Conservation (phyloP, 2,329 filamentous ascomycete genomes). For the Cercospora beticola region DNA sequence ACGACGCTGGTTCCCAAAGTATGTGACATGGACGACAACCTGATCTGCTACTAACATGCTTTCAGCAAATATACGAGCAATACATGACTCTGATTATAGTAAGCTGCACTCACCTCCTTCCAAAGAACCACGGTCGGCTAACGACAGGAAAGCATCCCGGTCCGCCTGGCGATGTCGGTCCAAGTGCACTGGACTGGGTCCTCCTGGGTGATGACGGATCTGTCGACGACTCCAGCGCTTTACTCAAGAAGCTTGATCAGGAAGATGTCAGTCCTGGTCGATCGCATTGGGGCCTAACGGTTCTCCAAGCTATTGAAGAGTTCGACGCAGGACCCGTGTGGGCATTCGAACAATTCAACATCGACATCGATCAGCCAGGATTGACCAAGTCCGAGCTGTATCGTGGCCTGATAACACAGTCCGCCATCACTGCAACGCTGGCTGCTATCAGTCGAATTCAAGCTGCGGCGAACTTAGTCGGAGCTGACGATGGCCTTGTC, state of each 20-base stretch:
- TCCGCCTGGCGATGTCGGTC: slow-evolving; percentile 46
- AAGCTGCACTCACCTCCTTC: not conserved
- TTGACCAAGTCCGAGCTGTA: slow-evolving; percentile 47
- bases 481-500: not conserved
- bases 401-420: slow-evolving; percentile 42
- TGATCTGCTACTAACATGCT: not conserved
- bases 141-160: slow-evolving; percentile 37
- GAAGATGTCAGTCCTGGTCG: slow-evolving; percentile 37
- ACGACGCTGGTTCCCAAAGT: slow-evolving; percentile 41
- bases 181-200: slow-evolving; percentile 46
- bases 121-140: not conserved
- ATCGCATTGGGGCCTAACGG: slow-evolving; percentile 45
- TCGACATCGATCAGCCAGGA: slow-evolving; percentile 43
- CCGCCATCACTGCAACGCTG: slow-evolving; percentile 41
- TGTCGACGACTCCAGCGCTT: slow-evolving; percentile 33
- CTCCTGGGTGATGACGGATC: slow-evolving; percentile 47
- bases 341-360: slow-evolving; percentile 46
- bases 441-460: slow-evolving; percentile 43
- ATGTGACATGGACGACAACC: not conserved
- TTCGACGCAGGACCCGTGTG: slow-evolving; percentile 49
- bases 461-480: slow-evolving; percentile 26
- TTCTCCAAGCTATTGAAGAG: slow-evolving; percentile 43
- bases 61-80: slow-evolving; percentile 38
- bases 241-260: slow-evolving; percentile 34
- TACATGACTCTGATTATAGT: slow-evolving; percentile 43